Conservation (phyloP, 257 asterid genomes). For the Capsicum pubescens region DNA sequence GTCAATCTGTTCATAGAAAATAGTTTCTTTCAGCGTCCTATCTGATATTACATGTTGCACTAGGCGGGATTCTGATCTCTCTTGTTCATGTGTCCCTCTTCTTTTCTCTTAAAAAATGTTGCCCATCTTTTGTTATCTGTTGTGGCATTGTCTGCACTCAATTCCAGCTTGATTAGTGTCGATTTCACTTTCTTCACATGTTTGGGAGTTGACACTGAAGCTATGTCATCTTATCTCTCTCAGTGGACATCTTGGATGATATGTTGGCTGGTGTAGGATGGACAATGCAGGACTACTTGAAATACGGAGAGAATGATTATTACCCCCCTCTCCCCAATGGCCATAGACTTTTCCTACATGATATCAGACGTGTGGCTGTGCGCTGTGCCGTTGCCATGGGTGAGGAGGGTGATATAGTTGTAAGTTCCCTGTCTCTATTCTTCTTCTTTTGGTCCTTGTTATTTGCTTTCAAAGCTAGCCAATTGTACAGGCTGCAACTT, state of each 20-base stretch:
- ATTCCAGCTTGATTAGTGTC: background rate
- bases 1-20: background rate
- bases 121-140: background rate
- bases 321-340: conserved; percentile 96
- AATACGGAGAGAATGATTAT: conserved; percentile 92
- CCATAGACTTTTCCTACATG: conserved; percentile 89
- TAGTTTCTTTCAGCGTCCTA: background rate
- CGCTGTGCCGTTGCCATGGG: conserved; percentile 99
- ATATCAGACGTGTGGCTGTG: conserved; percentile 94
- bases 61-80: background rate
- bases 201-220: conserved; percentile 10
- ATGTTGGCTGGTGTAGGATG: conserved; percentile 95
- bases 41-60: background rate
- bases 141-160: conserved; percentile 13
- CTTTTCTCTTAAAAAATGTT: background rate
- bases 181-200: background rate
- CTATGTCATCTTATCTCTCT: conserved; percentile 21
- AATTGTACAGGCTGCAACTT: background rate
- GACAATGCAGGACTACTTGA: conserved; percentile 97
- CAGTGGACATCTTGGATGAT: conserved; percentile 97
- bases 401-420: conserved; percentile 98
- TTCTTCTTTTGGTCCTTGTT: conserved; percentile 1
- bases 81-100: background rate
- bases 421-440: conserved; percentile 49
- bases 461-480: background rate